phyloP scores from a whole-genome alignment of 2,329 filamentous ascomycete species.

The Orbilia blumenaviensis region DNA sequence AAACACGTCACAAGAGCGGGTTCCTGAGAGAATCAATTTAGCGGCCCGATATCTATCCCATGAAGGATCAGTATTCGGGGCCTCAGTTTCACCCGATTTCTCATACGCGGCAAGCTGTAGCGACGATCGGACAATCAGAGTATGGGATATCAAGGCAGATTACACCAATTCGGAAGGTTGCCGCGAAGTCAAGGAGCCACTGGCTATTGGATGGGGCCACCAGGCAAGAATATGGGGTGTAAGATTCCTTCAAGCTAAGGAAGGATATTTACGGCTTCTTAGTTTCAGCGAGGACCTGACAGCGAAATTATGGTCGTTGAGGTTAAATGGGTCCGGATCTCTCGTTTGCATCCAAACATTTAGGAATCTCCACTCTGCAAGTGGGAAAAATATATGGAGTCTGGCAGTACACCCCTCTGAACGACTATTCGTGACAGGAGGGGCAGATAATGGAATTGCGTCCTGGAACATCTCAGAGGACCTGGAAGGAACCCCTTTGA shows the following conservation, averaged over 20 bases:
- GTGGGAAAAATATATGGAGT: conserved; percentile 94
- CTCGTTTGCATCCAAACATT: conserved; percentile 72
- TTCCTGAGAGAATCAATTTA: conserved; percentile 8
- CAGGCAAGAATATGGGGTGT: conserved; percentile 89
- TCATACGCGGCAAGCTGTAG: conserved; percentile 89
- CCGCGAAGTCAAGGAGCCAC: conserved; percentile 19
- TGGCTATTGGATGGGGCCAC: conserved; percentile 83
- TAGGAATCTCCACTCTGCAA: conserved; percentile 32
- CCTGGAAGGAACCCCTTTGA: background rate
- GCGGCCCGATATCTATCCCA: conserved; percentile 71
- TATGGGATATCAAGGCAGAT: conserved; percentile 74
- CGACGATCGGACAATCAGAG: conserved; percentile 86
- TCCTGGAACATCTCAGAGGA: conserved; percentile 16
- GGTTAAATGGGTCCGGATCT: conserved; percentile 62
- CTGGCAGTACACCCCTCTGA: conserved; percentile 63
- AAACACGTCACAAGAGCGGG: background rate
- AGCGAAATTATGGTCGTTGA: conserved; percentile 55
- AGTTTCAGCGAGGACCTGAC: conserved; percentile 56
- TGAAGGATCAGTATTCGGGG: conserved; percentile 92
- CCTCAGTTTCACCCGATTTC: conserved; percentile 75
- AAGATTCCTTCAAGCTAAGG: conserved; percentile 67
- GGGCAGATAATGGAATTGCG: conserved; percentile 76
- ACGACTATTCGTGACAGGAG: conserved; percentile 74
- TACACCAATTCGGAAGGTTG: conserved; percentile 60
- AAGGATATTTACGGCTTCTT: conserved; percentile 36